phyloP scores from a whole-genome alignment of 139 green algal genomes.

The Micractinium conductrix region DNA sequence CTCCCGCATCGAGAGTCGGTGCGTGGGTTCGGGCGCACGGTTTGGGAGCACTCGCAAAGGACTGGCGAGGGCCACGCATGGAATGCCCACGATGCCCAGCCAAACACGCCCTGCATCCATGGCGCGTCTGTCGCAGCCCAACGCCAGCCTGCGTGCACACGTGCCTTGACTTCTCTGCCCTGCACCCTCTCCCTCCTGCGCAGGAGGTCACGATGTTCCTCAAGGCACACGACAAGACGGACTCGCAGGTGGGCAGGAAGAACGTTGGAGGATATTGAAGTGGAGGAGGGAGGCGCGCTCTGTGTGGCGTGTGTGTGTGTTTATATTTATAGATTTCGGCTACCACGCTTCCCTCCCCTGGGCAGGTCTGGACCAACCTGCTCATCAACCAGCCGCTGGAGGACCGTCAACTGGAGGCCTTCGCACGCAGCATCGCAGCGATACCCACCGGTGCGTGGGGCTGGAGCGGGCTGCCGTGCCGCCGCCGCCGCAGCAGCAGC shows the following conservation, averaged over 20 bases:
- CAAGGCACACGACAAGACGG: slow-evolving; percentile 1
- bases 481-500: too few relatives aligned
- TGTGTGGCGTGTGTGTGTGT: neutral
- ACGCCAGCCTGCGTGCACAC: too few relatives aligned
- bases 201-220: slow-evolving; percentile 18
- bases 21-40: neutral
- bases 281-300: too few relatives aligned
- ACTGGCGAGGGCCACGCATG: too few relatives aligned
- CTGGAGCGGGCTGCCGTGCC: too few relatives aligned
- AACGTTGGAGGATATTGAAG: too few relatives aligned
- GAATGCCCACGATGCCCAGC: too few relatives aligned
- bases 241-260: neutral
- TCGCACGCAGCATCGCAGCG: neutral
- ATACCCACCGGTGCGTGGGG: neutral
- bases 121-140: too few relatives aligned
- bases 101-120: neutral
- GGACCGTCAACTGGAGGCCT: neutral
- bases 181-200: neutral
- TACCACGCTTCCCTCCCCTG: neutral
- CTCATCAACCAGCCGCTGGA: slow-evolving; percentile 19
- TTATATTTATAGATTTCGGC: neutral
- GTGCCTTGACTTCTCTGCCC: neutral
- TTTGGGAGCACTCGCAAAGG: too few relatives aligned
- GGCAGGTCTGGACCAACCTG: slow-evolving; percentile 6
- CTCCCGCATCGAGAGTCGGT: neutral